Conservation (phyloP, 495 filamentous ascomycete genomes). For the Usnea hakonensis region DNA sequence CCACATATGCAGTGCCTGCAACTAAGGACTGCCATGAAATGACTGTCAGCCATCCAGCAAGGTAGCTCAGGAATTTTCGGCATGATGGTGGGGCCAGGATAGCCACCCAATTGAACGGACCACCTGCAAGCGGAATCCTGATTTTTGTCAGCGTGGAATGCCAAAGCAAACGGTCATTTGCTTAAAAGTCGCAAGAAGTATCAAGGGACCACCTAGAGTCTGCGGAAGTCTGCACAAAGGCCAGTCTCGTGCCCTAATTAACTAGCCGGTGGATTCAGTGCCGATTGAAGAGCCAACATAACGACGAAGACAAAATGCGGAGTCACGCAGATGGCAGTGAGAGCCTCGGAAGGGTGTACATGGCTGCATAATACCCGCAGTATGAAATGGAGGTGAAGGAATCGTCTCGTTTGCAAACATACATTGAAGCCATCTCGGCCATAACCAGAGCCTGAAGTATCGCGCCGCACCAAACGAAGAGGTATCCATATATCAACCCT, state of each 20-base stretch:
- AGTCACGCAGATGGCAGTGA: neutral
- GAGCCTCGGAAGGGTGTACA: neutral
- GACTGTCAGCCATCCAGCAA: slow-evolving; percentile 41
- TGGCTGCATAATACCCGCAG: neutral
- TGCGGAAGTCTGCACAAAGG: neutral
- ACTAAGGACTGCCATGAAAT: slow-evolving; percentile 37
- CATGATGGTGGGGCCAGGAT: slow-evolving; percentile 34
- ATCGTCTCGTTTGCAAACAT: neutral
- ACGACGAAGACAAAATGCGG: neutral
- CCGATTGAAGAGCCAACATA: neutral
- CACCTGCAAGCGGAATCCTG: slow-evolving; percentile 11
- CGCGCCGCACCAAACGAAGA: slow-evolving; percentile 41
- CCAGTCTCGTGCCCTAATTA: neutral
- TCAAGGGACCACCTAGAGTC: neutral
- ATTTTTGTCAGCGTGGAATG: neutral
- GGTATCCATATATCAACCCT: slow-evolving; percentile 44
- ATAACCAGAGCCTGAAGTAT: slow-evolving; percentile 29
- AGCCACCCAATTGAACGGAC: slow-evolving; percentile 13
- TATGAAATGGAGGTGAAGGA: neutral
- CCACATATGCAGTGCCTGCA: slow-evolving; percentile 33
- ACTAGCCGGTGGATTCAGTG: neutral
- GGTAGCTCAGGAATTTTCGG: slow-evolving; percentile 37
- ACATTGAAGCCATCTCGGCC: slow-evolving; percentile 40
- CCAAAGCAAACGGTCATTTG: neutral
- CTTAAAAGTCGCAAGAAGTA: neutral